phyloP scores from a whole-genome alignment of 2,329 filamentous ascomycete species.

The Rugonectria rugulosa region DNA sequence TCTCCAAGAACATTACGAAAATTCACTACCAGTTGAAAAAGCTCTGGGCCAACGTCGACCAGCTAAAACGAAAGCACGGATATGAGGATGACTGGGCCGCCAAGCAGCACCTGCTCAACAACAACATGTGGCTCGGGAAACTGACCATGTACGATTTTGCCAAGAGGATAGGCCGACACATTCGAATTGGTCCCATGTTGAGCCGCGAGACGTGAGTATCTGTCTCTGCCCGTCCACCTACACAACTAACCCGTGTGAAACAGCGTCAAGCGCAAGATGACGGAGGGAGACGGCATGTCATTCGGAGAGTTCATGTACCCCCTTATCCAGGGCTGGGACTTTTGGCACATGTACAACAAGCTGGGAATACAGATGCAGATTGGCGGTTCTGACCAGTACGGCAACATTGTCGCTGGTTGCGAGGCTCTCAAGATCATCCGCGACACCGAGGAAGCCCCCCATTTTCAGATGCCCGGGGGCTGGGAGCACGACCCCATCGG shows the following conservation, averaged over 20 bases:
- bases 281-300: slow-evolving; percentile 90
- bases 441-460: slow-evolving; percentile 59
- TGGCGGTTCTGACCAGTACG: slow-evolving; percentile 94
- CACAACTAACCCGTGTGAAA: slow-evolving; percentile 26
- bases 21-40: slow-evolving; percentile 75
- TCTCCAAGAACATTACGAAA: slow-evolving; percentile 70
- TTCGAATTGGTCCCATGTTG: slow-evolving; percentile 86
- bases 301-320: slow-evolving; percentile 94
- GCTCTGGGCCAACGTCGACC: slow-evolving; percentile 78
- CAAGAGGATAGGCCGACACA: slow-evolving; percentile 73
- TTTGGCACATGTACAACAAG: slow-evolving; percentile 82
- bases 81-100: slow-evolving; percentile 70
- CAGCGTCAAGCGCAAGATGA: slow-evolving; percentile 80
- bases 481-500: slow-evolving; percentile 72
- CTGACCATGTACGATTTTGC: slow-evolving; percentile 78
- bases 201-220: slow-evolving; percentile 84
- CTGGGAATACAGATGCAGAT: slow-evolving; percentile 83
- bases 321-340: slow-evolving; percentile 94
- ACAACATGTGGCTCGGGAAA: slow-evolving; percentile 82
- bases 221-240: neutral
- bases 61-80: slow-evolving; percentile 69
- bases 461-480: slow-evolving; percentile 47
- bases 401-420: slow-evolving; percentile 92
- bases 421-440: slow-evolving; percentile 82
- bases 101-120: slow-evolving; percentile 76